Evolutionary conservation across 1,139 yeast species (phyloP).

Genomic region (Blastobotrys indianensis): DNA sequence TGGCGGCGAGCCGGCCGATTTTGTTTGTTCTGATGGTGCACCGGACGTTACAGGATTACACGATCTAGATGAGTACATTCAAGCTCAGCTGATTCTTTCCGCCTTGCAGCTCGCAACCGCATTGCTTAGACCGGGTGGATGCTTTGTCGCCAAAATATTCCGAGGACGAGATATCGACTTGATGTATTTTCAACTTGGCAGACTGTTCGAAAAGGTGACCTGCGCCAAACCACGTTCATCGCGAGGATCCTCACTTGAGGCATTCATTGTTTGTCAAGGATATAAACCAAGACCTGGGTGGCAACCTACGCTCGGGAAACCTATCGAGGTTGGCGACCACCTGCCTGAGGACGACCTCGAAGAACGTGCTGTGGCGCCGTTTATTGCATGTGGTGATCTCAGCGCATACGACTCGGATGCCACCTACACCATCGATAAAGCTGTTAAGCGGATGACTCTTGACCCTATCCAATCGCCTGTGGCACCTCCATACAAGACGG

Average conservation of each 20-base stretch:
- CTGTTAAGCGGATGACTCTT: constrained; percentile 40
- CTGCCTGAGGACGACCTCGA: constrained; percentile 38
- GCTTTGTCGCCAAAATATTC: constrained; percentile 92
- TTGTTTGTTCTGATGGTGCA: constrained; percentile 96
- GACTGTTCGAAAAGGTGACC: constrained; percentile 73
- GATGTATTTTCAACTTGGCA: constrained; percentile 80
- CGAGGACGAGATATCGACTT: constrained; percentile 93
- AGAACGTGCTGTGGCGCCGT: constrained; percentile 73
- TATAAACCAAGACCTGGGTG: constrained; percentile 78
- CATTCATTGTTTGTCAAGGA: constrained; percentile 87
- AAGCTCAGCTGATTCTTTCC: constrained; percentile 84
- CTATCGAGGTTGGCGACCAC: constrained; percentile 8
- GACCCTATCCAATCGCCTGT: constrained; percentile 95
- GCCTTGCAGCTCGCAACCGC: constrained; percentile 91
- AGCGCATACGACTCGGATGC: constrained; percentile 90
- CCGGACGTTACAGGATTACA: constrained; percentile 98
- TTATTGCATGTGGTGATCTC: constrained; percentile 90
- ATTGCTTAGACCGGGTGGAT: constrained; percentile 79
- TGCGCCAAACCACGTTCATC: constrained; percentile 97
- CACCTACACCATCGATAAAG: constrained; percentile 62
- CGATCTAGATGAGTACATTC: constrained; percentile 93
- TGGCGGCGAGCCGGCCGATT: constrained; percentile 90
- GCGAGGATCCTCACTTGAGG: constrained; percentile 87
- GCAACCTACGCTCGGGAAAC: constrained; percentile 46
- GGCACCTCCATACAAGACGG: constrained; percentile 92